These are phyloP conservation scores for Tuber umbilicatum DNA, from an alignment of 495 filamentous ascomycete species.

Conservation along the genomic window DNA sequence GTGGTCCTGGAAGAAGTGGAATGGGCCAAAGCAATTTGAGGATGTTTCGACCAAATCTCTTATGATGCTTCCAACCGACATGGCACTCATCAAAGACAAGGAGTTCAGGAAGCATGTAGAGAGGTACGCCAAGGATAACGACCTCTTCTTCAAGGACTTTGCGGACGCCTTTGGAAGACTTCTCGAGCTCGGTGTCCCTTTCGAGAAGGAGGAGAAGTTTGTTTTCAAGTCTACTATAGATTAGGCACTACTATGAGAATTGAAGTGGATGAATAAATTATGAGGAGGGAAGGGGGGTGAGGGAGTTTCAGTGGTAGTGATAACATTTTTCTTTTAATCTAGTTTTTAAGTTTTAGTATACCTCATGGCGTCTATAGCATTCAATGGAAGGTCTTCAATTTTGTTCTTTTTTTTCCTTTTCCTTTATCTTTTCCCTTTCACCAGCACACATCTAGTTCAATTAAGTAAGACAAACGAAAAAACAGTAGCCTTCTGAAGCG, in stretches of 20 bases:
- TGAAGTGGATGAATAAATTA: neutral
- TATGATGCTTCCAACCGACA: constrained; percentile 97
- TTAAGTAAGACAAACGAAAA: neutral
- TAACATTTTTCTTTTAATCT: constrained; percentile 6
- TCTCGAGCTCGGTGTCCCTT: constrained; percentile 92
- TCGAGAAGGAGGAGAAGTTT: constrained; percentile 62
- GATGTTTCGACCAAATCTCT: constrained; percentile 76
- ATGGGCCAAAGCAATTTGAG: constrained; percentile 61
- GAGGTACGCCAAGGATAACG: constrained; percentile 86
- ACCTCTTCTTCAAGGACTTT: constrained; percentile 92
- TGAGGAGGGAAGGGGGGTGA: neutral
- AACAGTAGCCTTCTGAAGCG: neutral
- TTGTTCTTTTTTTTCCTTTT: neutral
- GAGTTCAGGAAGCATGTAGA: constrained; percentile 75
- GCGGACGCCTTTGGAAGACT: constrained; percentile 68
- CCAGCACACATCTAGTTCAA: neutral
- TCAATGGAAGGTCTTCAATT: neutral
- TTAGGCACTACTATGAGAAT: constrained; percentile 13
- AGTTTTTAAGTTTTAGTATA: neutral
- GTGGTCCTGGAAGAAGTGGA: constrained; percentile 90
- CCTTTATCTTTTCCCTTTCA: neutral
- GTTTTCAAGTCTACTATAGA: constrained; percentile 65
- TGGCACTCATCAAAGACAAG: constrained; percentile 83
- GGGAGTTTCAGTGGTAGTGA: neutral
- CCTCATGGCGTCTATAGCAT: neutral